Base-by-base conservation (phyloP, 116 monocot genomes). In the Cymodocea nodosa region DNA sequence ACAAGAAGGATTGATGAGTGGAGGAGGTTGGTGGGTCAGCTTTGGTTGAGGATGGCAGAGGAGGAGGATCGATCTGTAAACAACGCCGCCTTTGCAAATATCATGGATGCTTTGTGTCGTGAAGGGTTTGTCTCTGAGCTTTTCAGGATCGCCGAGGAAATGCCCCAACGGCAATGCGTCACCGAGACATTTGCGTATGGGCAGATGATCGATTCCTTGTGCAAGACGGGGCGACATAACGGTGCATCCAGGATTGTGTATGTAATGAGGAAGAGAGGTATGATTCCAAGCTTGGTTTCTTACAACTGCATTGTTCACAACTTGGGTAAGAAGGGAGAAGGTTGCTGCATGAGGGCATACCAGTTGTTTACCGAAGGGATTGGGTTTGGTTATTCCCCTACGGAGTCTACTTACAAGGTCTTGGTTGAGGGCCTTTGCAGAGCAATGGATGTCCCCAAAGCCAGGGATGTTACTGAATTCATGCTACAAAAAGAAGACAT, bases 251-350 rank as follows among this genome's bases (percentile, higher is more conserved):
- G 87, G 57, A 85, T 95, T 40, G 77, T 95, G 56, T 87, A 95
- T 59, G 81, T 85, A 50, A 90, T 95, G 95, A 83, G 71, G 57
- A 87, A 80, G 70, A 79, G 78, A 65, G 87, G 95, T 15, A 71
- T 87, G 30, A 2, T 61, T 58, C 95, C 95, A 2, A 87, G 95
- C 68, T 20, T 81, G 51, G 85, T 90, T 69, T 90, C 90, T 3
- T 95, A 85, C 71, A 90, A 90, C 58, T 79, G 75, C 75, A 90
- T 95, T 23, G 68, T 95, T 25, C 95, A 87, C 67, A 90, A 87
- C 2, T 67, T 90, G 64, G 78, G 87, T 74, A 79, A 78, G 61
- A 62, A 56, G 36, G 56, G 68, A 17, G 75, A 63, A 24, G 75
- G 79, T 16, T 85, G 85, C 24, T 83, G 87, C 68, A 82, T 83